Base-by-base conservation (phyloP, 176 grass and related monocot species). In the Carex myosuroides region DNA sequence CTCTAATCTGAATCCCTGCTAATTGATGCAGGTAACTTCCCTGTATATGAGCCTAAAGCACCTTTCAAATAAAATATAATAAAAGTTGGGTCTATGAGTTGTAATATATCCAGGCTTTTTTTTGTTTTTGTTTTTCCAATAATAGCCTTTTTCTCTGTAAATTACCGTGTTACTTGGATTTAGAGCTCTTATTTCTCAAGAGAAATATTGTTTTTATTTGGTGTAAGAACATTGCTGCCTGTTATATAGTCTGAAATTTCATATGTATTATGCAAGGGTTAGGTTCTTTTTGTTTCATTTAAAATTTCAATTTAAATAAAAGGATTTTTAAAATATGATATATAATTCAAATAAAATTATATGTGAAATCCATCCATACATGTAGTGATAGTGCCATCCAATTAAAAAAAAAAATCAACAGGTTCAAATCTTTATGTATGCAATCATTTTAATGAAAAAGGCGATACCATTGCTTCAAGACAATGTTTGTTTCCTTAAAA, bases 41-140 rank as follows among this genome's bases (percentile, higher is more conserved):
- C 24, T 62, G 12, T 33, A 32, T 33, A 57, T 32, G 26, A 16
- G 52, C 48, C 21, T 8, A 32, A 78, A 57, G 73, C 24, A 78
- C 8, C 73, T 30, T 78, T 30, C 52, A 78, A 44, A 56, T 57
- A 78, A 78, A 33, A 57, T 77, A 9, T 33, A 78, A 78, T 78
- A 78, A 11, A 55, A 57, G 22, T 56, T 78, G 22, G 46, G 73
- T 9, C 46, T 54, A 75, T 18, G 52, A 57, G 73, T 56, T 78
- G 70, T 57, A 78, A 57, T 10, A 35, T 78, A 33, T 54, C 52
- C 50, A 24, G 73, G 13, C 46, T 10, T 22, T 78, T 56, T 32
- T 17, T 8, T 29, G 29, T 29, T 73, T 18, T 20, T 3, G 8
- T 54, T 56, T 24, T 78, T 78, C 68, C n/a, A 71, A 46, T 46